Percentiles rank a stretch among this genome's conserved stretches.
These are phyloP conservation scores for Ceratobasidium sp. DNA, from an alignment of 1,284 basidiomycete species.

Conservation along the genomic window DNA sequence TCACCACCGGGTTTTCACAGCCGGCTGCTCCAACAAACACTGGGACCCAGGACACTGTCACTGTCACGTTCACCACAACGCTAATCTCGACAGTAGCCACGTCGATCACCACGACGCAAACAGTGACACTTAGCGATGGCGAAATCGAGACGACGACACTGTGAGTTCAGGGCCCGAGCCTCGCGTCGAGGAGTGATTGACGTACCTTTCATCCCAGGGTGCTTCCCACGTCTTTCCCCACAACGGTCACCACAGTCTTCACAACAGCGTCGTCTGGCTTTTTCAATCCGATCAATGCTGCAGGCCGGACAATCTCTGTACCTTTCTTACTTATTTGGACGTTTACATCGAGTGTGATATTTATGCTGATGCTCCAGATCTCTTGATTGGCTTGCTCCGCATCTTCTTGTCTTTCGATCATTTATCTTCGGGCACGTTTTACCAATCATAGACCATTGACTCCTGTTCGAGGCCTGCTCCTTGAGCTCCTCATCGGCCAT, in stretches of 20 bases:
- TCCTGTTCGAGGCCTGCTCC: not conserved
- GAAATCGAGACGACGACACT: conserved; percentile 3
- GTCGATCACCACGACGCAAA: conserved; percentile 19
- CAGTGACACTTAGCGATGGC: conserved; percentile 18
- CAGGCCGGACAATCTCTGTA: not conserved
- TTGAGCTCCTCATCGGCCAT: not conserved
- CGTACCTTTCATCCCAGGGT: conserved; percentile 14
- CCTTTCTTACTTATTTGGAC: conserved; percentile 14
- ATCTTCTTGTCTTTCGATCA: conserved; percentile 15
- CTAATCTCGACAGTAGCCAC: conserved; percentile 21
- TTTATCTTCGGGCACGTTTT: not conserved
- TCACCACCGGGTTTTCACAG: conserved; percentile 36
- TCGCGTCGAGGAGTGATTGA: not conserved
- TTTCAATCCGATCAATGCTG: conserved; percentile 31
- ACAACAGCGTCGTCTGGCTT: conserved; percentile 27
- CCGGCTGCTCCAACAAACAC: conserved; percentile 24
- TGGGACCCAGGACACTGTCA: conserved; percentile 36
- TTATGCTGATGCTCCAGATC: not conserved
- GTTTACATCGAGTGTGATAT: conserved; percentile 1
- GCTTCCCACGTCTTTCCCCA: conserved; percentile 25
- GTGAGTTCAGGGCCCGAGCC: conserved; percentile 11
- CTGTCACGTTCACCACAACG: conserved; percentile 24
- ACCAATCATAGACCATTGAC: conserved; percentile 1
- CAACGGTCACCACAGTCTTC: conserved; percentile 28
- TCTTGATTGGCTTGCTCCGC: not conserved